Percentiles rank a stretch among this genome's conserved stretches.
These are phyloP conservation scores for Raffaelea ambrosiae DNA, from an alignment of 2,329 filamentous ascomycete species.

Conservation along the genomic window DNA sequence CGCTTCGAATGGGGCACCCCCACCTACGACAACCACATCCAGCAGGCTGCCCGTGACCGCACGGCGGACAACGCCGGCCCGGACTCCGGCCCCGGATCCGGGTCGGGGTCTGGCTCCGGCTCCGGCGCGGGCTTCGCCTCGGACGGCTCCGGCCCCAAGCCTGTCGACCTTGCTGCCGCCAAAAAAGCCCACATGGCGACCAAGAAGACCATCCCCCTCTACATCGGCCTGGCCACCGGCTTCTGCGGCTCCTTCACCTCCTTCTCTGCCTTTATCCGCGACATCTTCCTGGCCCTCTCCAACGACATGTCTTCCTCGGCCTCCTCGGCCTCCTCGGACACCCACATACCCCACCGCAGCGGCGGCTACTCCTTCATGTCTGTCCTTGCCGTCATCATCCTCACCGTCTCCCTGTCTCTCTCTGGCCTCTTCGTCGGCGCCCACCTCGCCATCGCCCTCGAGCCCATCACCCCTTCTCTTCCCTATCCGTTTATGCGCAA, in stretches of 20 bases:
- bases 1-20: slow-evolving; percentile 50
- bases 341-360: no score
- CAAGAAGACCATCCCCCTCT: slow-evolving; percentile 54
- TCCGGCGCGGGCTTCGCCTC: not conserved
- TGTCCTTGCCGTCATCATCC: slow-evolving; percentile 63
- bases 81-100: not conserved
- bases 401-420: slow-evolving; percentile 63
- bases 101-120: not conserved
- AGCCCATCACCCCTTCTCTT: slow-evolving; percentile 51
- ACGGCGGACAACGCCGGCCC: not conserved
- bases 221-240: slow-evolving; percentile 61
- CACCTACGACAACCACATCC: slow-evolving; percentile 11
- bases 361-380: slow-evolving; percentile 80
- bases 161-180: slow-evolving; percentile 20
- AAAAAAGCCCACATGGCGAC: slow-evolving; percentile 51
- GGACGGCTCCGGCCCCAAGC: not conserved
- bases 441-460: slow-evolving; percentile 60
- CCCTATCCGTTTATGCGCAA: slow-evolving; percentile 47
- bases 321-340: no score
- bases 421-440: slow-evolving; percentile 62
- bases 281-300: slow-evolving; percentile 55
- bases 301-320: slow-evolving; percentile 28
- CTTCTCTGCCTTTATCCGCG: slow-evolving; percentile 61
- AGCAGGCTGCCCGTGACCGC: not conserved
- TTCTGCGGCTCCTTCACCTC: slow-evolving; percentile 66